Evolutionary conservation across 441 rosid genomes (phyloP), one percentile per base, ranked within the genome.

Genomic region (Hypseocharis bilobata): DNA sequence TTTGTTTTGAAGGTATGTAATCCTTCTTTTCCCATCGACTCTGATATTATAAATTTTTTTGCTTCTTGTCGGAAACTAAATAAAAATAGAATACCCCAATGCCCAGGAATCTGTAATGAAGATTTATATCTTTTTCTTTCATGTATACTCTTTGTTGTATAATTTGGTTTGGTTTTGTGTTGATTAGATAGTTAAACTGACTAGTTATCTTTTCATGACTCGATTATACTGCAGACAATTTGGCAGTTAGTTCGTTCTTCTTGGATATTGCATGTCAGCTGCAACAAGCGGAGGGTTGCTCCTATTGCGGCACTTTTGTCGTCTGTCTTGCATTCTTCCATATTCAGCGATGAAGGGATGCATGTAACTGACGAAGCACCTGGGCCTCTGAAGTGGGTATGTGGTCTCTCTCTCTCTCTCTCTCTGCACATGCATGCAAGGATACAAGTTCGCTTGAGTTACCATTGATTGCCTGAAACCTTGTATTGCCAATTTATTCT

Each of bases 331-430:
- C 92, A 92, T 78, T 66, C 81, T 67, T 90, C 92, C 47, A 74
- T 88, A 70, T 88, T 90, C 75, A 65, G 77, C 61, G 81, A 85
- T 55, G 80, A 77, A 76, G 76, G 72, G 34, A 86, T 92, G 98
- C 98, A 92, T 78, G 62, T 72, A 66, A 68, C 60, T 67, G 81
- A 78, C 45, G 67, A 78, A 76, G 81, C 57, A 44, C 75, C 83
- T 63, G 97, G 97, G 60, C 97, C 98, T 40, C 78, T 92, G 73
- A 92, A 88, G 76, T 92, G 97, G 98, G 98, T 92, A 63, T 59
- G 85, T 68, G 55, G 66, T 73, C 70, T 60, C 52, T 66, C 71
- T 74, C 23, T 40, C 56, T 62, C 45, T 55, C 40, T 58, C 63
- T 17, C 61, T 42, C 20, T 14, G 26, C 45, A 61, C 29, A 22